Evolutionary conservation across 192 early-diverging fungal genomes (phyloP).

Genomic region (Umbelopsis sp.): DNA sequence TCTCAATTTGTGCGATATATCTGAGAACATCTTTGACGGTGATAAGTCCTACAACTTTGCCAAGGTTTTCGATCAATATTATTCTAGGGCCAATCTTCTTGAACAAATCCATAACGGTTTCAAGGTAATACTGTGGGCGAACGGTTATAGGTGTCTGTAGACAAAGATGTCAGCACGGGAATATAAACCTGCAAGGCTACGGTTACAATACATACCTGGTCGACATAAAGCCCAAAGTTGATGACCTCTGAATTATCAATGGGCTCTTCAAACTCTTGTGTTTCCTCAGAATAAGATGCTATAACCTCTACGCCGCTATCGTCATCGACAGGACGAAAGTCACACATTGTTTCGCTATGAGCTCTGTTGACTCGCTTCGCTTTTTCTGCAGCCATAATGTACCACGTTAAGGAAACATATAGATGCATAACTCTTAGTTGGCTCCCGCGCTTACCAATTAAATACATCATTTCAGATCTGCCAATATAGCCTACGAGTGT

Average conservation of each 20-base stretch:
- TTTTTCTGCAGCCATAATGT: constrained; percentile 35
- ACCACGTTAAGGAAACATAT: not conserved
- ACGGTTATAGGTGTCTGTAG: constrained; percentile 71
- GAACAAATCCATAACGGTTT: constrained; percentile 81
- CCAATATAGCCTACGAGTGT: constrained; percentile 72
- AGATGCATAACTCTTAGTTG: not conserved
- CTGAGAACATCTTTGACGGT: constrained; percentile 79
- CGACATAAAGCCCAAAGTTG: constrained; percentile 56
- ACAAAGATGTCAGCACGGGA: constrained; percentile 34
- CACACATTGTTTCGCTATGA: constrained; percentile 50
- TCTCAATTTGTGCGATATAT: constrained; percentile 56
- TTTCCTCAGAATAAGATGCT: constrained; percentile 8
- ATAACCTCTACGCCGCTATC: constrained; percentile 22
- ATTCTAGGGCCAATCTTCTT: constrained; percentile 72
- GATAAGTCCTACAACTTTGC: constrained; percentile 65
- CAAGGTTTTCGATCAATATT: constrained; percentile 66
- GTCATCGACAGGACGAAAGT: constrained; percentile 38
- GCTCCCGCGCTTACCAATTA: constrained; percentile 40
- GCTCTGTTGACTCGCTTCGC: constrained; percentile 46
- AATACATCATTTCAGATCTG: constrained; percentile 60
- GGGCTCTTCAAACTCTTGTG: constrained; percentile 24
- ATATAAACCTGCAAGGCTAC: not conserved
- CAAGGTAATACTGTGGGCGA: constrained; percentile 65
- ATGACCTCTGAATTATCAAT: constrained; percentile 42
- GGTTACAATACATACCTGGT: constrained; percentile 39